These are phyloP conservation scores for Pestalotiopsis sp. DNA, from an alignment of 2,329 filamentous ascomycete genomes.

Conservation along the genomic window DNA sequence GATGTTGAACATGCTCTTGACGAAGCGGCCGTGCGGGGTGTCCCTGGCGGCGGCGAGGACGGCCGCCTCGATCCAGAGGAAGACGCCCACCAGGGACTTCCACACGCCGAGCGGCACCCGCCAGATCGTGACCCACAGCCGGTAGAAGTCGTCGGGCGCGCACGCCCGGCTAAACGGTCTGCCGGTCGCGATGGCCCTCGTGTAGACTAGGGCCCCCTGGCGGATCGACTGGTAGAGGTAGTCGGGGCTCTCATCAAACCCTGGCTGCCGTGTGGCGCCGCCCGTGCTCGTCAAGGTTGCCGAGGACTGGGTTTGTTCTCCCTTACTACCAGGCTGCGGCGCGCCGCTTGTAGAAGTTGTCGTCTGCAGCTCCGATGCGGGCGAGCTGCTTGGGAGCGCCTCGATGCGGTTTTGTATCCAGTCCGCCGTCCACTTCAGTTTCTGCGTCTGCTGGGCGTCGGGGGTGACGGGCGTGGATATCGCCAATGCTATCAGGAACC, in stretches of 20 bases:
- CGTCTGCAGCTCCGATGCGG: background rate
- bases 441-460: constrained; percentile 36
- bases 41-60: constrained; percentile 41
- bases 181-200: constrained; percentile 43
- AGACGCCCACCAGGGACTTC: constrained; percentile 49
- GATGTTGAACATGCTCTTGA: constrained; percentile 44
- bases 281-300: background rate
- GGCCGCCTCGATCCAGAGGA: constrained; percentile 48
- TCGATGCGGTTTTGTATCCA: constrained; percentile 42
- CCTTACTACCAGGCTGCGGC: background rate
- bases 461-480: constrained; percentile 38
- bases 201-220: constrained; percentile 48
- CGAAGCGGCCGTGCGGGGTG: constrained; percentile 42
- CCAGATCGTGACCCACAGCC: constrained; percentile 51
- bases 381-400: constrained; percentile 23
- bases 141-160: constrained; percentile 37
- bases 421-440: constrained; percentile 38
- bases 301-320: background rate
- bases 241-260: constrained; percentile 31
- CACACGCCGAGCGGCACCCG: constrained; percentile 46
- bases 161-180: constrained; percentile 43
- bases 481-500: constrained; percentile 46
- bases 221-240: constrained; percentile 49
- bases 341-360: background rate
- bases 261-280: background rate